These are phyloP conservation scores for Candida sithepensis DNA, from an alignment of 805 yeast species.

Conservation along the genomic window DNA sequence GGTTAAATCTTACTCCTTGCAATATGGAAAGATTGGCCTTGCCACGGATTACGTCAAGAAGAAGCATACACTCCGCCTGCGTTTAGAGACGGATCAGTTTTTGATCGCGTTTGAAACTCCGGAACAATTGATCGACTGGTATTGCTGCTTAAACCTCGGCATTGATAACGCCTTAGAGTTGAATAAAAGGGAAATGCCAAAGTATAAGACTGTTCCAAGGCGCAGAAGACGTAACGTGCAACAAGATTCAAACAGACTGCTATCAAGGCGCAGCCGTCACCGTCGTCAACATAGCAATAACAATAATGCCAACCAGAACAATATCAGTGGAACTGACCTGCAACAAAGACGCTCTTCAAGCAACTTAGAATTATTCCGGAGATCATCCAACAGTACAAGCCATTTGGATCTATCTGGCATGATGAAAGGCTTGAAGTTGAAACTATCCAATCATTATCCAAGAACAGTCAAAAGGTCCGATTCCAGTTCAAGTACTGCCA, in stretches of 20 bases:
- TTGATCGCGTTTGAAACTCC: slow-evolving; percentile 60
- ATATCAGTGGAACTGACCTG: too few species aligned
- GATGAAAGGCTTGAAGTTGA: not conserved
- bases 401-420: not conserved
- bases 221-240: slow-evolving; percentile 49
- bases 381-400: not conserved
- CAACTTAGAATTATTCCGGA: not conserved
- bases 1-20: slow-evolving; percentile 71
- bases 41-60: slow-evolving; percentile 81
- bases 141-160: slow-evolving; percentile 66
- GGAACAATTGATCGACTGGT: slow-evolving; percentile 75
- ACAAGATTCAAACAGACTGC: not conserved
- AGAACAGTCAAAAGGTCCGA: not conserved
- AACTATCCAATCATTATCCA: not conserved
- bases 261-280: slow-evolving; percentile 5
- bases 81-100: slow-evolving; percentile 83
- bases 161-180: slow-evolving; percentile 78
- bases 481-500: not conserved
- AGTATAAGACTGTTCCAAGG: slow-evolving; percentile 77
- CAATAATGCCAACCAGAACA: too few species aligned
- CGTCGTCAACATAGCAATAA: not conserved
- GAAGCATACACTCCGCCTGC: slow-evolving; percentile 62
- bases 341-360: not conserved
- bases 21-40: slow-evolving; percentile 77
- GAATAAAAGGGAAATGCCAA: slow-evolving; percentile 66